A percentile compares a stretch with the other conserved stretches of the same genome.
Conservation (phyloP, 352 stramenopile genomes). For the Albugo candida region DNA sequence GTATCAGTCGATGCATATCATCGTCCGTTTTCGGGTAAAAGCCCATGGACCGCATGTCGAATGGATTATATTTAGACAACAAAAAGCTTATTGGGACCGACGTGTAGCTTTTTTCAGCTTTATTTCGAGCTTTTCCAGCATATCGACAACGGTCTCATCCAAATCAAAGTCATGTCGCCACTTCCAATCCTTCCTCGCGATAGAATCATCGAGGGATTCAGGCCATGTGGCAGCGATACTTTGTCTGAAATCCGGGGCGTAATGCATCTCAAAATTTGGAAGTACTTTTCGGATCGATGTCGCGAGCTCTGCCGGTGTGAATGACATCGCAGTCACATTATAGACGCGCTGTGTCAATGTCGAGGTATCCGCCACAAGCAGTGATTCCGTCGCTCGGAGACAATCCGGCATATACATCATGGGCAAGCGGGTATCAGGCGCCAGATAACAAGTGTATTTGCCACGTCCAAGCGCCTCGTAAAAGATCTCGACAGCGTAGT, state of each 20-base stretch:
- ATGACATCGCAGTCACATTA: constrained; percentile 82
- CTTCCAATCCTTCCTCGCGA: constrained; percentile 67
- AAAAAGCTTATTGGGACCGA: neutral
- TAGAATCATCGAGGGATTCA: constrained; percentile 61
- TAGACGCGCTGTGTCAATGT: constrained; percentile 75
- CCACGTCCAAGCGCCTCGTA: constrained; percentile 77
- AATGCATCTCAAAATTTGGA: constrained; percentile 73
- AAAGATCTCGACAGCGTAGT: constrained; percentile 89
- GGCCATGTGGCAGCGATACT: constrained; percentile 84
- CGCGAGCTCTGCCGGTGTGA: constrained; percentile 72
- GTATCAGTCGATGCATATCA: constrained; percentile 36
- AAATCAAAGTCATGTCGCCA: constrained; percentile 82
- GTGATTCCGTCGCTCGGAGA: constrained; percentile 64
- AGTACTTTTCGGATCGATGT: constrained; percentile 75
- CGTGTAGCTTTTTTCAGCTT: constrained; percentile 28
- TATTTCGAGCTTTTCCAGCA: constrained; percentile 67
- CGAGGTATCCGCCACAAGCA: constrained; percentile 52
- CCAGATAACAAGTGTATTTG: constrained; percentile 81
- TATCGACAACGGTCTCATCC: constrained; percentile 78
- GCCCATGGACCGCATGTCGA: too few species aligned
- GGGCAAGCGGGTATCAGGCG: constrained; percentile 55
- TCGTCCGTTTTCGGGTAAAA: too few species aligned
- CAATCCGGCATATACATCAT: constrained; percentile 94
- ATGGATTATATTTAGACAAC: too few species aligned
- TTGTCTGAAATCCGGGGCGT: constrained; percentile 80